Conservation (phyloP, 345 rosid species). For the Sapria himalayana region DNA sequence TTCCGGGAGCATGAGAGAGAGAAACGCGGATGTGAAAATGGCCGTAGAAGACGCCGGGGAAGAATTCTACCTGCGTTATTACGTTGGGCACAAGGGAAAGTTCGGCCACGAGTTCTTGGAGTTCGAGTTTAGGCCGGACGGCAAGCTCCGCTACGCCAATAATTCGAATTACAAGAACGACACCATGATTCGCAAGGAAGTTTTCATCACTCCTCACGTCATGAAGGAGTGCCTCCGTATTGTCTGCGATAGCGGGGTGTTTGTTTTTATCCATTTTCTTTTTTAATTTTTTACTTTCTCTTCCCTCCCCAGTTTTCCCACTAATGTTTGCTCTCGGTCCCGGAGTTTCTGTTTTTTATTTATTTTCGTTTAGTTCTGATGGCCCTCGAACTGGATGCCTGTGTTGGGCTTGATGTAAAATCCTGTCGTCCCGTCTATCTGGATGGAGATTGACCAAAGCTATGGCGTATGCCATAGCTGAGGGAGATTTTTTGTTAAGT, state of each 20-base stretch:
- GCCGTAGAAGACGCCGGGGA: conserved; percentile 39
- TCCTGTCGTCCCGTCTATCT: too few species aligned
- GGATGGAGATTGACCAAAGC: too few species aligned
- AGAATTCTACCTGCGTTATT: conserved; percentile 84
- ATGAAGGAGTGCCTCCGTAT: conserved; percentile 90
- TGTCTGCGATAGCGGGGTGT: conserved; percentile 88
- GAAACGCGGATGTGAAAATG: conserved; percentile 14
- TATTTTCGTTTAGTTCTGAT: background rate
- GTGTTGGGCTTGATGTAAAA: too few species aligned
- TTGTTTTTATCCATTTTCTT: background rate
- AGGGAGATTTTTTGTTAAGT: too few species aligned
- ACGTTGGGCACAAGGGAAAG: conserved; percentile 96
- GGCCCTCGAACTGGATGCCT: too few species aligned
- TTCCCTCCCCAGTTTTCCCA: background rate
- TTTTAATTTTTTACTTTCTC: background rate
- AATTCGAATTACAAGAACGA: conserved; percentile 99
- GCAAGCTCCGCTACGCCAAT: conserved; percentile 96
- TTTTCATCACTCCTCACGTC: conserved; percentile 86
- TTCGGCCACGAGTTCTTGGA: conserved; percentile 97
- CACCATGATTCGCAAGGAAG: conserved; percentile 95
- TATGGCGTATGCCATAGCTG: too few species aligned
- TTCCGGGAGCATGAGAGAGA: background rate
- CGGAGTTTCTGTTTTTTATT: conserved; percentile 7
- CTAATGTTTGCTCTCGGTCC: background rate
- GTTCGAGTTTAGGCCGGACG: conserved; percentile 92